Base-by-base conservation (phyloP, 2,329 filamentous ascomycete species). In the Fusarium pininemorale region DNA sequence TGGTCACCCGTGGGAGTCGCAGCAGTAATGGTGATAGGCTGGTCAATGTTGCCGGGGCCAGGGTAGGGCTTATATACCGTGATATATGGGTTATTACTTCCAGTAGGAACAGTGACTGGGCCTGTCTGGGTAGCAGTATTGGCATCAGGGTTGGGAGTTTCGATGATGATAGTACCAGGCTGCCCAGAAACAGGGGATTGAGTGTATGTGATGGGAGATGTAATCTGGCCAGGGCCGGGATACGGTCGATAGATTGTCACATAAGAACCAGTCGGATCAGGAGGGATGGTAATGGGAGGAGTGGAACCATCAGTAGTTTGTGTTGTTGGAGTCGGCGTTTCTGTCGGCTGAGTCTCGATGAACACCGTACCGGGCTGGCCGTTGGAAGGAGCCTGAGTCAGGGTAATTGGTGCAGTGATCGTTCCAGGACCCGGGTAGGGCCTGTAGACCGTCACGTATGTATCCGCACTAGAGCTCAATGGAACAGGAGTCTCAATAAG, bases 291-390 rank as follows among this genome's bases (percentile, higher is more conserved):
- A 9, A 73, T 50, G 1, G 70, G 70, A 11, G 65, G 37, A 18
- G 22, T 39, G 11, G 60, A 59, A 16, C 14, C 39, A 14, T 37
- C 53, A 20, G 30, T 66, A 7, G 53, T 54, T 18, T 53, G 16
- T 12, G 61, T 51, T 30, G 51, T 56, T 13, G 57, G 38, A 10
- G 55, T 48, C 18, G 65, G 50, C 11, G 62, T 65, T 8, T 45
- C 60, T 18, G 42, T 39, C 6, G 70, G 37, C 41, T 73, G 70
- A 2, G 71, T 74, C 45, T 74, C 71, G 28, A 74, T 74, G 10
- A 74, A 74, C 5, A 74, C 47, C 6, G 72, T 74, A 8, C 72
- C 72, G 15, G 72, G 72, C n/a, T 72, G 68, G 11, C 72, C 72
- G 28, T 72, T 72, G 2, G 63, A 48, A 16, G 72, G 72, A 53